These are phyloP conservation scores for Pseudogymnoascus sp. DNA, from an alignment of 2,329 filamentous ascomycete species.

Conservation along the genomic window DNA sequence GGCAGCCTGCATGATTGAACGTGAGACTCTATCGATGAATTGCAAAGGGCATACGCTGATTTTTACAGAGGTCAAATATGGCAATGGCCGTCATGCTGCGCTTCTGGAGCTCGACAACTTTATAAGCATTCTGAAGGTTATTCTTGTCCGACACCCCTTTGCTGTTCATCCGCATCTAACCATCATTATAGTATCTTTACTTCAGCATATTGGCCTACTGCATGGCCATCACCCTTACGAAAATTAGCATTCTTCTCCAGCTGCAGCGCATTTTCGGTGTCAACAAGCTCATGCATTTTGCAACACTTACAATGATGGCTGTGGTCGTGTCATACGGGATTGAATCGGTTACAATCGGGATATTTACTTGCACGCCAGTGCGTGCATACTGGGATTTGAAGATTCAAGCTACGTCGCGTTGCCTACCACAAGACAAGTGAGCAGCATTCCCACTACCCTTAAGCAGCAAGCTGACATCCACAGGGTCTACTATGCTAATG, in stretches of 20 bases:
- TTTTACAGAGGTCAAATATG: constrained; percentile 17
- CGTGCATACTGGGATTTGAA: constrained; percentile 37
- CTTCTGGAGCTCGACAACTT: constrained; percentile 10
- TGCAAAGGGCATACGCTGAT: neutral
- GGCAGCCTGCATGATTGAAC: neutral
- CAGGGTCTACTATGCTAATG: neutral
- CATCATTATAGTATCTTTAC: neutral
- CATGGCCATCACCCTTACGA: neutral
- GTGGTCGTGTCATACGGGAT: neutral
- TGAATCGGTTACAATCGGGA: constrained; percentile 32
- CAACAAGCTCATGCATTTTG: neutral
- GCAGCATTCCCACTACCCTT: neutral
- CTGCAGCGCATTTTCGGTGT: constrained; percentile 33
- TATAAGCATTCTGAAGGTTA: neutral
- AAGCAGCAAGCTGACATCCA: neutral
- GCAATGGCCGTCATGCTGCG: constrained; percentile 17
- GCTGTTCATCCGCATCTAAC: neutral
- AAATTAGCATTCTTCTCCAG: constrained; percentile 34
- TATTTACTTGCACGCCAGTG: constrained; percentile 41
- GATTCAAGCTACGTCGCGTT: constrained; percentile 32
- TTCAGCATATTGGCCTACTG: neutral
- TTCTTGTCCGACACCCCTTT: neutral
- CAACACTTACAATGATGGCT: constrained; percentile 17
- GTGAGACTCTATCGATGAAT: neutral
- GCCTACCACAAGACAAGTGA: constrained; percentile 32